A percentile compares a stretch with the other conserved stretches of the same genome.
These are phyloP conservation scores for Dendryphion nanum DNA, from an alignment of 2,329 filamentous ascomycete genomes.

Conservation along the genomic window DNA sequence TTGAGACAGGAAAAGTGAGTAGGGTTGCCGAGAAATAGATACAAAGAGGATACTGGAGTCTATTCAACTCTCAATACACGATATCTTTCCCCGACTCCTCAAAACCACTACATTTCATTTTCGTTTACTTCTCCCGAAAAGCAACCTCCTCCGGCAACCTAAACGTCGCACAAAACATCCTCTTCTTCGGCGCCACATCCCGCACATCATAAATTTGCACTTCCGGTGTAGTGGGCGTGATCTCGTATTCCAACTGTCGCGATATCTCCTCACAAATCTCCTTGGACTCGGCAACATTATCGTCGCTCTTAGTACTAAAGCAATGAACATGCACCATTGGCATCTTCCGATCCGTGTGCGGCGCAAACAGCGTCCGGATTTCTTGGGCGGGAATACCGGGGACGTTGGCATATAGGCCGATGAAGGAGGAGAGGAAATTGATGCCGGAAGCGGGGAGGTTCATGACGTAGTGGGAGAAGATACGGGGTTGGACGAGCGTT, in stretches of 20 bases:
- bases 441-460: conserved; percentile 91
- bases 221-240: conserved; percentile 59
- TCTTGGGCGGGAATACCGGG: conserved; percentile 20
- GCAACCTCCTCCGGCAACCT: conserved; percentile 79
- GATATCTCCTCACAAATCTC: conserved; percentile 68
- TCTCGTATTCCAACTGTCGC: conserved; percentile 57
- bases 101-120: background rate
- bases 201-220: conserved; percentile 66
- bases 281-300: conserved; percentile 60
- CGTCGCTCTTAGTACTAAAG: conserved; percentile 80
- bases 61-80: no score
- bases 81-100: background rate
- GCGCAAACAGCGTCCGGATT: conserved; percentile 30
- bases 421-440: conserved; percentile 75
- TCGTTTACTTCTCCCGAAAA: conserved; percentile 53
- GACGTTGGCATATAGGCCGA: conserved; percentile 72
- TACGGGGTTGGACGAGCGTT: conserved; percentile 59
- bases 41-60: no score
- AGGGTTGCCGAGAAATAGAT: no score
- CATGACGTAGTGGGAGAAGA: conserved; percentile 95
- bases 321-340: conserved; percentile 93
- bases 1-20: no score
- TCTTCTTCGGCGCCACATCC: conserved; percentile 88
- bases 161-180: conserved; percentile 96
- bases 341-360: conserved; percentile 55